Percentiles rank a stretch among this genome's conserved stretches.
Evolutionary conservation across 352 stramenopile species (phyloP).

Genomic region (Phytophthora ohioensis): DNA sequence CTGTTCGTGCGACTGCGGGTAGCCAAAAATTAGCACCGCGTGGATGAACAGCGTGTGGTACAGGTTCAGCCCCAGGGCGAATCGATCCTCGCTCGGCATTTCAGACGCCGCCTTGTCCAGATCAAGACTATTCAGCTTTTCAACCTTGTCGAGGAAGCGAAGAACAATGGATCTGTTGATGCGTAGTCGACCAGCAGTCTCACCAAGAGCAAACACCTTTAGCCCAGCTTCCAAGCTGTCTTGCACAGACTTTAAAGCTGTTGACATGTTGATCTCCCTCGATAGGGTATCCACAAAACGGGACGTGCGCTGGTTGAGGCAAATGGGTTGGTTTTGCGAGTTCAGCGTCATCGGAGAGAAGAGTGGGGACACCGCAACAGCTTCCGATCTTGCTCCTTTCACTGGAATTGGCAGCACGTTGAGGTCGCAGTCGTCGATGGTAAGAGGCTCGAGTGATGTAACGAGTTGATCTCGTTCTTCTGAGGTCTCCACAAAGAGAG

Average conservation of each 20-base stretch:
- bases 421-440: constrained; percentile 24
- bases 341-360: constrained; percentile 33
- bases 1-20: constrained; percentile 66
- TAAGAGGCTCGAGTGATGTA: constrained; percentile 30
- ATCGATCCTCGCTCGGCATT: constrained; percentile 36
- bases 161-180: constrained; percentile 39
- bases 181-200: constrained; percentile 22
- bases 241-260: constrained; percentile 31
- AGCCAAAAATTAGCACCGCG: constrained; percentile 50
- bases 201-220: constrained; percentile 40
- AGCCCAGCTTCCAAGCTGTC: constrained; percentile 39
- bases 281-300: constrained; percentile 12
- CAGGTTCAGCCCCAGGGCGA: constrained; percentile 91
- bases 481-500: constrained; percentile 62
- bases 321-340: constrained; percentile 51
- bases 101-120: constrained; percentile 29
- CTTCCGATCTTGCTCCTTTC: constrained; percentile 18
- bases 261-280: background rate
- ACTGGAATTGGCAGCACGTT: constrained; percentile 3
- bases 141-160: constrained; percentile 59
- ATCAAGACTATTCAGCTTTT: constrained; percentile 55
- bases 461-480: constrained; percentile 35
- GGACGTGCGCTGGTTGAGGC: constrained; percentile 62
- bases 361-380: constrained; percentile 22
- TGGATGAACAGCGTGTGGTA: constrained; percentile 93